Evolutionary conservation across 768 basidiomycete genomes (phyloP), one percentile per base, ranked within the genome.

Genomic region (Phylloporus sp.): DNA sequence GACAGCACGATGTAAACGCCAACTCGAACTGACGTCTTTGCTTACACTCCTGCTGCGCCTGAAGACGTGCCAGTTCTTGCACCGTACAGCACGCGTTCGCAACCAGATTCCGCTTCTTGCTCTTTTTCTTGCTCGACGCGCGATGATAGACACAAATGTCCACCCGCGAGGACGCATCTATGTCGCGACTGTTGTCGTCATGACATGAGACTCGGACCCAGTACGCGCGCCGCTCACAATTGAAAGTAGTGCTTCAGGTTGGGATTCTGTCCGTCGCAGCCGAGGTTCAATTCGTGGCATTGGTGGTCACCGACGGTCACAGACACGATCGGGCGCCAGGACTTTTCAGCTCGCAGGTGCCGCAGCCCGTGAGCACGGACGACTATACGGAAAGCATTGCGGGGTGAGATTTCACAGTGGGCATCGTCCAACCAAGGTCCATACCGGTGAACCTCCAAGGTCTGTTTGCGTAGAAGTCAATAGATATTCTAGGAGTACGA

Each of bases 201-300:
- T 6, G 37, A 34, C 14, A 1, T 35, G 17, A 54, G 20, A 8
- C 10, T 31, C 27, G 17, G n/a, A 5, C 17, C 6, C 0, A 2
- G 6, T 18, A 21, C 9, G 5, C 2, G 26, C 4, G 6, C 9
- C n/a, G 70, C 81, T 44, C 58, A 86, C 85, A 85, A 68, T 22
- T 59, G 53, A 46, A 81, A 75, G 1, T 61, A 63, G 1, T 74
- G 69, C 50, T 79, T 82, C 38, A 79, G 65, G 55, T 87, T 86
- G 1, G 82, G 76, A 46, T 81, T 84, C 57, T 86, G 83, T 0
- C 86, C 86, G 45, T 88, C 84, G 17, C 69, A 69, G 0, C 85
- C 86, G 3, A 88, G 75, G 18, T 69, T 63, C 9, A 77, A 69
- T 55, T 87, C 85, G 46, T 79, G 72, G 6, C 40, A 47, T n/a